phyloP scores from a whole-genome alignment of 805 yeast genomes.

The Lipomyces japonicus region DNA sequence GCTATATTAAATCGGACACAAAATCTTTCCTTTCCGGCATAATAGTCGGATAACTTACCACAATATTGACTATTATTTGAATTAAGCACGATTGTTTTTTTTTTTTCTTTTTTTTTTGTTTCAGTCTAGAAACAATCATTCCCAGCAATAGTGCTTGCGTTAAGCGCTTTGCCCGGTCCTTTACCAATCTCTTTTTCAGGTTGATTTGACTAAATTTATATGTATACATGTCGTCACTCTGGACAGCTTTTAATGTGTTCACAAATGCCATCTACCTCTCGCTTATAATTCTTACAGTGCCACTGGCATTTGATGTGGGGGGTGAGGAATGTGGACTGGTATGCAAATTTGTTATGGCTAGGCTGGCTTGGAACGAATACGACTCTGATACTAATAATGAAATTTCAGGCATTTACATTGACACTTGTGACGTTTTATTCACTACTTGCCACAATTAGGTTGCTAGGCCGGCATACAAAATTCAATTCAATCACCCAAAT shows the following conservation, averaged over 20 bases:
- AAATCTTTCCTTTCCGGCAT: too few species aligned
- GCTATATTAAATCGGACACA: too few species aligned
- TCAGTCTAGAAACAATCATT: neutral
- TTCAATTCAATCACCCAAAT: constrained; percentile 37
- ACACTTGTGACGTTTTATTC: constrained; percentile 71
- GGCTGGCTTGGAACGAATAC: neutral
- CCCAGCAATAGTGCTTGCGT: too few species aligned
- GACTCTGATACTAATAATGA: neutral
- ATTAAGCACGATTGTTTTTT: neutral
- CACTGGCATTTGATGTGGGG: constrained; percentile 90
- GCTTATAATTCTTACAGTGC: constrained; percentile 75
- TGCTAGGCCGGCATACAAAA: constrained; percentile 45
- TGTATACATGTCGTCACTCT: constrained; percentile 13
- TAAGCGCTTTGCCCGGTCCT: too few species aligned
- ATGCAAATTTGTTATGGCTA: neutral
- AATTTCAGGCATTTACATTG: constrained; percentile 55
- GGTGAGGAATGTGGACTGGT: constrained; percentile 80
- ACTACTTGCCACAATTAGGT: constrained; percentile 65
- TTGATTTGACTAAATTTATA: too few species aligned
- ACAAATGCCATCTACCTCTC: constrained; percentile 50
- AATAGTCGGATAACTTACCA: too few species aligned
- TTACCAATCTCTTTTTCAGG: too few species aligned
- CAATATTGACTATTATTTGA: neutral
- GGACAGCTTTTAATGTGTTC: constrained; percentile 25
- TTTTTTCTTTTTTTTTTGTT: too few species aligned